These are phyloP conservation scores for Boletus eberwhitei DNA, from an alignment of 768 basidiomycete species.

Conservation along the genomic window DNA sequence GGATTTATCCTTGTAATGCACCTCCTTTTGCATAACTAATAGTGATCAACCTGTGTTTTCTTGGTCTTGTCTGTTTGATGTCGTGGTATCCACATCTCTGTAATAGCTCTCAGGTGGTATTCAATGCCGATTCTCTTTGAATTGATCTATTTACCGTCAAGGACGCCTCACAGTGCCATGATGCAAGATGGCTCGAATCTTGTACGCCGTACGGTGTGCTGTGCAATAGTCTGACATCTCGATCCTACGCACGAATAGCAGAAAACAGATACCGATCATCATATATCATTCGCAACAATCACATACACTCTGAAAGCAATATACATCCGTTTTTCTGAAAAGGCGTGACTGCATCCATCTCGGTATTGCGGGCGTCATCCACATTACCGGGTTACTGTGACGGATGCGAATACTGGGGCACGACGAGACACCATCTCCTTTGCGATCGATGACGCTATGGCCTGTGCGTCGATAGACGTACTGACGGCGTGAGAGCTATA, in stretches of 20 bases:
- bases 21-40: too few species aligned
- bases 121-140: too few species aligned
- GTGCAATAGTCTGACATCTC: background rate
- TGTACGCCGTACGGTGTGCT: background rate
- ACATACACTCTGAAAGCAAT: background rate
- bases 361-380: background rate
- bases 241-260: background rate
- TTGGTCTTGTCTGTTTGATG: too few species aligned
- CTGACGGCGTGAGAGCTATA: background rate
- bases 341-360: background rate
- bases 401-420: background rate
- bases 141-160: too few species aligned
- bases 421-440: background rate
- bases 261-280: too few species aligned
- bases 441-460: constrained; percentile 21
- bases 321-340: background rate
- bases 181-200: background rate
- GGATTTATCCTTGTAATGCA: too few species aligned
- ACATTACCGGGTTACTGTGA: background rate
- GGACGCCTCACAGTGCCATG: background rate
- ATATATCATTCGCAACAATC: background rate
- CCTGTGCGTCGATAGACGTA: constrained; percentile 11
- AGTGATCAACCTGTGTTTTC: too few species aligned
- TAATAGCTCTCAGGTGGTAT: too few species aligned
- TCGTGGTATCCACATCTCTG: too few species aligned